Evolutionary conservation across 257 asterid genomes (phyloP), one percentile per base, ranked within the genome.

Genomic region (Capsicum chinense): DNA sequence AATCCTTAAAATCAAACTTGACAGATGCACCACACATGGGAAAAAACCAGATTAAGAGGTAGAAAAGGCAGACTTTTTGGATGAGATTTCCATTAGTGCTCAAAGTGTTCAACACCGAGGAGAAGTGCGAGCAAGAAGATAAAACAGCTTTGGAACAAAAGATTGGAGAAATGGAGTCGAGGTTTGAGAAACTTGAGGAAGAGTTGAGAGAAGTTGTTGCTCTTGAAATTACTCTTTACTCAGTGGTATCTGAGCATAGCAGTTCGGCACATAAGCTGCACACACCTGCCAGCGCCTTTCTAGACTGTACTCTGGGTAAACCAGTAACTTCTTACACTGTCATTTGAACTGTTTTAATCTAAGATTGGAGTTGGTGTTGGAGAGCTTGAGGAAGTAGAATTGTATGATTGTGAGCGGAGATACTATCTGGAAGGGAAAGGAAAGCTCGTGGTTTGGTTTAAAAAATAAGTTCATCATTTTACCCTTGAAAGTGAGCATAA

Each of bases 131-230:
- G 71, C 71, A 33, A 14, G 92, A 88, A 21, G 92, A 88, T 50
- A 64, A 84, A 87, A 88, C 82, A 74, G 90, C 88, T 68, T 63
- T 87, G 42, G 91, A 87, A 83, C 87, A 87, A 80, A 93, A 87
- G 90, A 86, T 97, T 50, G 92, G 88, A 88, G 97, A 97, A 87
- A 91, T 97, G 99, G 98, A 95, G 91, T 85, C 87, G 14, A 93
- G 92, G 90, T 91, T 97, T 69, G 92, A 88, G 89, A 92, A 89
- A 85, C 96, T 95, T 82, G 92, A 95, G 83, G 92, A 92, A 73
- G 99, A 97, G 90, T 92, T 97, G 63, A 93, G 95, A 86, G 97
- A 93, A 91, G 99, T 97, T 44, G 99, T 98, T 74, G 93, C 99
- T 81, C 90, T 97, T 83, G 99, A 97, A 92, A 88, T 97, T 83